phyloP scores from a whole-genome alignment of 306 rosid genomes.

The Hippophae rhamnoides region DNA sequence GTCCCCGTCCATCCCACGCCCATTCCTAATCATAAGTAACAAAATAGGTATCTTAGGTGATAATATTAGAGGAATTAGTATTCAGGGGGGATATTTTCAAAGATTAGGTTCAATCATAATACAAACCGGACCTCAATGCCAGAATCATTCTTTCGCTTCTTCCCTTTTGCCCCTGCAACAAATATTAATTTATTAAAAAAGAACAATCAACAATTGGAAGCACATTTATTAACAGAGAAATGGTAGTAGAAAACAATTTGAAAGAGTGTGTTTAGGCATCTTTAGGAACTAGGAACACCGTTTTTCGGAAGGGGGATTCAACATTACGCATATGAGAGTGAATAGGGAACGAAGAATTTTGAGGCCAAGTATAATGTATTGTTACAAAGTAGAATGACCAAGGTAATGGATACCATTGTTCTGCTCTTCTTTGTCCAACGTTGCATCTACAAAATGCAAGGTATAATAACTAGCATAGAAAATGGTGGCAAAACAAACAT shows the following conservation, averaged over 20 bases:
- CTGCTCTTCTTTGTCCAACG: constrained; percentile 72
- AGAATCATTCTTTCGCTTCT: constrained; percentile 70
- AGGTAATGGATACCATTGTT: constrained; percentile 36
- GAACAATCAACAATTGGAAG: too few species aligned
- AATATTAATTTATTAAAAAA: constrained; percentile 14
- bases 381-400: constrained; percentile 13
- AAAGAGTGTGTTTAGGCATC: too few species aligned
- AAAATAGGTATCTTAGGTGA: too few species aligned
- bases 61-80: neutral
- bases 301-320: too few species aligned
- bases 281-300: too few species aligned
- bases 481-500: neutral
- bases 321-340: neutral
- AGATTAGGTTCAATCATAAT: constrained; percentile 7
- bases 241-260: too few species aligned
- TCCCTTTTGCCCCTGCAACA: constrained; percentile 65
- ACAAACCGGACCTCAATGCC: constrained; percentile 60
- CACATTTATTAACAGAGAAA: too few species aligned
- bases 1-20: too few species aligned
- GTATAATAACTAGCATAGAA: constrained; percentile 12
- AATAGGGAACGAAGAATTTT: neutral
- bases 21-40: too few species aligned
- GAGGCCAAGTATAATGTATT: neutral
- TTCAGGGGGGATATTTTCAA: neutral
- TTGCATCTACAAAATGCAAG: constrained; percentile 48